Evolutionary conservation across 495 filamentous ascomycete genomes (phyloP), one percentile per base, ranked within the genome.

Genomic region (Platismatia glauca): DNA sequence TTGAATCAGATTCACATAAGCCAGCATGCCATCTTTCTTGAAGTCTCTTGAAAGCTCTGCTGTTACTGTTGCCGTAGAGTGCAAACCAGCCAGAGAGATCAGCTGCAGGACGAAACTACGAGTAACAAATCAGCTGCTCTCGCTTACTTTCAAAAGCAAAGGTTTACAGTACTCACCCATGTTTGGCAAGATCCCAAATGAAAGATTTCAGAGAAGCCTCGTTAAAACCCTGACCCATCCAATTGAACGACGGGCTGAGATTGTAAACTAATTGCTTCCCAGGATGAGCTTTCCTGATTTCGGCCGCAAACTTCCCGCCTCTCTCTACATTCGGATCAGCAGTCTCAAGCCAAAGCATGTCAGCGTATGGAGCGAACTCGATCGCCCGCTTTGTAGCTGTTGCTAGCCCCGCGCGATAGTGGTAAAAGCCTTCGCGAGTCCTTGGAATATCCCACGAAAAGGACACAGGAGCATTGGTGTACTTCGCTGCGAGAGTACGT

Each of bases 291-390:
- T 71, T 70, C 31, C 86, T 82, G 60, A 98, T 91, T 38, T 92
- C 83, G 4, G 79, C 77, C 2, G 90, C 88, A 65, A 98, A 91
- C 61, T 77, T 77, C 8, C 77, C 76, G 3, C 89, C 89, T 55
- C 94, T 89, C 50, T 82, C 72, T 34, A 97, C 89, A 56, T 83
- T 82, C 12, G 94, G 94, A 69, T 90, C 86, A 38, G 89, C 94
- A 6, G 94, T 98, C 76, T 98, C 94, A 15, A 97, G 87, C 94
- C 94, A 98, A 24, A 98, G 83, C 7, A 98, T 86, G 71, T 98
- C 94, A 7, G 94, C 92, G 72, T 89, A 96, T 4, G 94, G 94
- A 4, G 83, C 91, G 63, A 95, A 98, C 50, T 86, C 89, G 63
- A 91, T 86, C 3, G 93, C 90, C 60, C 94, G 88, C 76, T 97